Base-by-base conservation (phyloP, 2,329 filamentous ascomycete species). In the Uncinocarpus reesii region DNA sequence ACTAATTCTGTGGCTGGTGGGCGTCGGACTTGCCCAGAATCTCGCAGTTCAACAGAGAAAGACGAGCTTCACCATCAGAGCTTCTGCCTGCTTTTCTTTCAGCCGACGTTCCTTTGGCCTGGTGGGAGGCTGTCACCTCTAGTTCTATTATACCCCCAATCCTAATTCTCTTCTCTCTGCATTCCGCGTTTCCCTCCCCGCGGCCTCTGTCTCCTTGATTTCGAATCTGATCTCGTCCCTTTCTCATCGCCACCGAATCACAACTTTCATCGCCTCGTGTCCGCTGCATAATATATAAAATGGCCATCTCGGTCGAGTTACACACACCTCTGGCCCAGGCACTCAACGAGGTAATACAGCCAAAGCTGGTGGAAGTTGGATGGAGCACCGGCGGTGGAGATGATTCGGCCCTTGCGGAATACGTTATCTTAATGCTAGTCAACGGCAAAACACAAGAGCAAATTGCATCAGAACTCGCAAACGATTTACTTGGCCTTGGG, bases 351-450 rank as follows among this genome's bases (percentile, higher is more conserved):
- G 83, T 82, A 35, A 88, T 96, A 54, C 86, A 92, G 68, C 84
- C 86, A 26, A 96, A 96, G 72, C 75, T 98, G 50, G 79, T 87
- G 51, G 90, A 98, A 69, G 83, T 89, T 56, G 90, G 89, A 60
- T 96, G 92, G 90, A 88, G 81, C 53, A 81, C 84, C 24, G 83
- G 83, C 57, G 84, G 83, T 53, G 84, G 86, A 58, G 79, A 80
- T 60, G 87, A 90, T 65, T 82, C 83, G 20, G 86, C 87, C 31
- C 78, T 98, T 51, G 83, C 88, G 51, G 92, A 98, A 70, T 98
- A 96, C 70, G 92, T 98, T 57, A 84, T 96, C 51, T 79, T 96
- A 54, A 95, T 96, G 90, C 78, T 98, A 26, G 86, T 86, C 53
- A 96, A 95, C 69, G 87, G 89, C 59, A 95, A 95, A 68, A 88